phyloP scores from a whole-genome alignment of 352 stramenopile species.

The Globisporangium parvum region DNA sequence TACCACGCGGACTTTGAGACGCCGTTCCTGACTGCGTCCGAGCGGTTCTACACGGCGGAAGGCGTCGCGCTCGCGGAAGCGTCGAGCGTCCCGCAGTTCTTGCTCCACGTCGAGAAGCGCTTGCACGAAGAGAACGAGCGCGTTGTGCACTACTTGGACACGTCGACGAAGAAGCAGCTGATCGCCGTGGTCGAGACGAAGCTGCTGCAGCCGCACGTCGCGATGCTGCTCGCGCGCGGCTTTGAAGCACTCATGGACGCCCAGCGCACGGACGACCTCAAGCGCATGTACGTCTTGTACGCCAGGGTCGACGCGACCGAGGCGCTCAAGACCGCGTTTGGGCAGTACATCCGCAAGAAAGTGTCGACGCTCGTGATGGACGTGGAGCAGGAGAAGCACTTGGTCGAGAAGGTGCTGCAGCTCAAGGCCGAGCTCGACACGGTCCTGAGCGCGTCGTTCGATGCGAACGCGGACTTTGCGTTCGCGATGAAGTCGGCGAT shows the following conservation, averaged over 20 bases:
- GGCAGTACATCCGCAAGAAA: slow-evolving; percentile 71
- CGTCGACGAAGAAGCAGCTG: slow-evolving; percentile 66
- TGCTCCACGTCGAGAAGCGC: slow-evolving; percentile 84
- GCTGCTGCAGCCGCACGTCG: slow-evolving; percentile 80
- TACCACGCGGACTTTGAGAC: slow-evolving; percentile 85
- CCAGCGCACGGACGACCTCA: slow-evolving; percentile 74
- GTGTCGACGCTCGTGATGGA: slow-evolving; percentile 72
- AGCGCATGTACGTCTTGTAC: slow-evolving; percentile 84
- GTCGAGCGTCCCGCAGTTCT: slow-evolving; percentile 75
- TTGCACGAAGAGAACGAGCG: slow-evolving; percentile 78
- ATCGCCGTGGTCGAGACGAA: slow-evolving; percentile 73
- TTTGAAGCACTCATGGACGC: slow-evolving; percentile 87
- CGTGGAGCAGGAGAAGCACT: slow-evolving; percentile 78
- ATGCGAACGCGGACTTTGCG: slow-evolving; percentile 65
- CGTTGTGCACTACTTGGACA: slow-evolving; percentile 68
- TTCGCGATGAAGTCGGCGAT: slow-evolving; percentile 84
- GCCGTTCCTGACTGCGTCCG: slow-evolving; percentile 81
- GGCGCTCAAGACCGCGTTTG: slow-evolving; percentile 61
- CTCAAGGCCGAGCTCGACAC: slow-evolving; percentile 82
- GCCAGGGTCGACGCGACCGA: slow-evolving; percentile 62
- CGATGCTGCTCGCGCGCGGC: slow-evolving; percentile 75
- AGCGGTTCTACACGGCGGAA: slow-evolving; percentile 85
- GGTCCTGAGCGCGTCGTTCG: slow-evolving; percentile 71
- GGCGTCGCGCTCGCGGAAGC: slow-evolving; percentile 50
- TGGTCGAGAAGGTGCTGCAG: slow-evolving; percentile 88